Base-by-base conservation (phyloP, 1,284 basidiomycete species). In the Cryptococcus depauperatus region DNA sequence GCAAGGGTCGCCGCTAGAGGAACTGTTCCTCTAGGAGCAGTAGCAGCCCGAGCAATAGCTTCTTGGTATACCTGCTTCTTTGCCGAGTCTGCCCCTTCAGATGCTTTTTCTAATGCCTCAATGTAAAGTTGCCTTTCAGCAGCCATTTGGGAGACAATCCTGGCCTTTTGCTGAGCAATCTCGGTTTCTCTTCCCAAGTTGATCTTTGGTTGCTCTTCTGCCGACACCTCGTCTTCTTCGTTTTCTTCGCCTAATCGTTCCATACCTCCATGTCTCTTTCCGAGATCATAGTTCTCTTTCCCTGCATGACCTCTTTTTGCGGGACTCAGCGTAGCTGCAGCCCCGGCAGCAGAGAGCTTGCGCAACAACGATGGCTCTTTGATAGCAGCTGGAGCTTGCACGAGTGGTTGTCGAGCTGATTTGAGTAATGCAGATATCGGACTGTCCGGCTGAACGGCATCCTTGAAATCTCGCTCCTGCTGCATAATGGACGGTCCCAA, bases 381-480 rank as follows among this genome's bases (percentile, higher is more conserved):
- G 64, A 65, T 63, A 18, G 59, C 51, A 9, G 60, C 47, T 0
- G 66, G 69, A 3, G 81, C 81, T 64, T 92, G 84, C 43, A 93
- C 75, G 32, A 93, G 76, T 0, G 91, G 91, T 65, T 91, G 85
- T 39, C 85, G 77, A 1, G 91, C 91, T 1, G 87, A 89, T 61
- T 74, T 72, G 60, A 98, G 79, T 43, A 98, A 74, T 5, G 87
- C 88, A 18, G 88, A 89, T 50, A 98, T 93, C 0, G 95, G 93
- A 54, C 83, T 87, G 41, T 88, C 90, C 4, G 93, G 95, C 64
- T 92, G 86, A 3, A 97, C 86, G 2, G 91, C 95, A 58, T 85
- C 83, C 73, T 89, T 83, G 79, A 95, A 93, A 69, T 96, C 92
- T 61, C 85, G 82, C 77, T 98, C 92, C 66, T 92, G 87, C 59